Base-by-base conservation (phyloP, 129 eudicot genomes). In the Chrysanthemum seticuspe region DNA sequence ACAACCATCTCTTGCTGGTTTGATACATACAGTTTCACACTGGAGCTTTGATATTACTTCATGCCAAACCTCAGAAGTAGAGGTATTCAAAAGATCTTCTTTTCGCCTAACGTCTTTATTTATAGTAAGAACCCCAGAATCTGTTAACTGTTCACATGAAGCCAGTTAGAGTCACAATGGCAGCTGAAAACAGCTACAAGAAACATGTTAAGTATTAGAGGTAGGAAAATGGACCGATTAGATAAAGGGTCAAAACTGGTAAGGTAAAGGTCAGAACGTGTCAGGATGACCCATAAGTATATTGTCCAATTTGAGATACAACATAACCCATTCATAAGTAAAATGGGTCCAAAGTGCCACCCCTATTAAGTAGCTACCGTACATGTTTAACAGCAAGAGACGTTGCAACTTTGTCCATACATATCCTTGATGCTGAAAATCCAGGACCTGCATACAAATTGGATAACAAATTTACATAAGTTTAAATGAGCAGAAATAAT, bases 341-440 rank as follows among this genome's bases (percentile, higher is more conserved):
- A 7, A 40, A 40, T 7, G 10, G 10, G 47, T 40, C 44, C 44
- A 36, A 36, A 36, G 44, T 36, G 44, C 44, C 47, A 40, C 47
- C 47, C 47, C 47, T 40, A 40, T 7, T 40, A 40, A 53, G 59
- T 40, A 65, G 72, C 68, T 74, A 58, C 25, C 85, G 13, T 87
- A 91, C 97, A 87, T 92, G 84, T 65, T 87, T 78, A 62, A 92
- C 86, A 57, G 94, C 87, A 45, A 81, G 83, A 13, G 97, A 92
- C 15, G 97, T 92, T 23, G 91, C 96, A 76, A 87, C 94, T 89
- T 92, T 92, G 85, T 92, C 97, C 97, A 92, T 92, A 70, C 97
- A 89, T 72, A 85, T 89, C 80, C 76, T 75, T 19, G 96, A 92
- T 72, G 98, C 94, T 76, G 70, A 75, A 59, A 78, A 75, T 27